phyloP scores from a whole-genome alignment of 176 grass and related monocot species.

The Rhynchospora pubera region DNA sequence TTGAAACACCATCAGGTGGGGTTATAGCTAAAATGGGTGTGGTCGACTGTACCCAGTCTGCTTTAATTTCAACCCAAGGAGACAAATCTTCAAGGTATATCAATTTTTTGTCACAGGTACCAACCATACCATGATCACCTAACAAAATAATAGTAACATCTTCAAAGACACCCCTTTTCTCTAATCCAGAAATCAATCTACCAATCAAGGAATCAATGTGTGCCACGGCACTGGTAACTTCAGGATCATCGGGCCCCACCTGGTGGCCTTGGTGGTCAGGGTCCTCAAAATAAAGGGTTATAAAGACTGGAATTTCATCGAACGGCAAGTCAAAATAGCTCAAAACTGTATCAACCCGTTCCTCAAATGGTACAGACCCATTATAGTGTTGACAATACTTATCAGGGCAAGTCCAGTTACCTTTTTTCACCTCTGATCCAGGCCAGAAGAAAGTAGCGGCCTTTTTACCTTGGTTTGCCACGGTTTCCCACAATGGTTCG shows the following conservation, averaged over 20 bases:
- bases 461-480: constrained; percentile 41
- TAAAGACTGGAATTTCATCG: constrained; percentile 56
- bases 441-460: constrained; percentile 86
- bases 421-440: constrained; percentile 71
- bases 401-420: constrained; percentile 54
- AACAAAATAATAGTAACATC: constrained; percentile 79
- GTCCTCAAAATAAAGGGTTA: constrained; percentile 92
- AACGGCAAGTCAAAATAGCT: constrained; percentile 66
- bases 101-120: constrained; percentile 73
- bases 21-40: constrained; percentile 65
- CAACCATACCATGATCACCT: constrained; percentile 91
- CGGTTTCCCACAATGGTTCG: constrained; percentile 77
- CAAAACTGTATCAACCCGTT: constrained; percentile 58
- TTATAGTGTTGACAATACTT: constrained; percentile 69
- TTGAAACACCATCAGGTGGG: constrained; percentile 36
- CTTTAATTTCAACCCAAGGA: constrained; percentile 51
- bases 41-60: constrained; percentile 60
- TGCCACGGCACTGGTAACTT: constrained; percentile 47
- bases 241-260: constrained; percentile 75
- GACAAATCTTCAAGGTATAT: constrained; percentile 59
- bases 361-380: constrained; percentile 65
- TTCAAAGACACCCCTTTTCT: constrained; percentile 67
- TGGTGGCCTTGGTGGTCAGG: constrained; percentile 90
- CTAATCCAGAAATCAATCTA: constrained; percentile 63
- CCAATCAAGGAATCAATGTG: constrained; percentile 64